These are phyloP conservation scores for Trichoderma sp. DNA, from an alignment of 2,329 filamentous ascomycete species.

Conservation along the genomic window DNA sequence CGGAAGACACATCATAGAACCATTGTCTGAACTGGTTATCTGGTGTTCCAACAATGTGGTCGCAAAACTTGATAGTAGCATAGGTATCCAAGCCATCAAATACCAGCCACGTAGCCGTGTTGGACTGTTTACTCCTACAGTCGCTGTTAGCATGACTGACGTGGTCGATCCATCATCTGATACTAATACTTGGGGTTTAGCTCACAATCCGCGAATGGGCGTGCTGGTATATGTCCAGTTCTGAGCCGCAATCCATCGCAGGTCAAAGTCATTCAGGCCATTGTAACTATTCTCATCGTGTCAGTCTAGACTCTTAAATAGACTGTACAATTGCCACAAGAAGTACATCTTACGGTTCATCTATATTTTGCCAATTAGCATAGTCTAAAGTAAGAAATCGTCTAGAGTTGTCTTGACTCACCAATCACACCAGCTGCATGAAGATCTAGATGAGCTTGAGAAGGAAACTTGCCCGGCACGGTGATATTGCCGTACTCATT, in stretches of 20 bases:
- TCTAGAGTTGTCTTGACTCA: neutral
- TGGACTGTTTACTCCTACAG: constrained; percentile 24
- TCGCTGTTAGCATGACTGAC: constrained; percentile 12
- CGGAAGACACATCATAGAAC: constrained; percentile 52
- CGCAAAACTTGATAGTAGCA: constrained; percentile 53
- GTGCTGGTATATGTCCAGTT: constrained; percentile 61
- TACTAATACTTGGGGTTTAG: neutral
- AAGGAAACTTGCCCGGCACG: constrained; percentile 53
- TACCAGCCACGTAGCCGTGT: constrained; percentile 48
- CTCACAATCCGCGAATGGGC: constrained; percentile 40
- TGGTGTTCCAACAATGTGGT: constrained; percentile 50
- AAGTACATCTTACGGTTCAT: constrained; percentile 33
- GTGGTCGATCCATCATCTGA: neutral
- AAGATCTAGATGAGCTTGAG: constrained; percentile 58
- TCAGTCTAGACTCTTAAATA: neutral
- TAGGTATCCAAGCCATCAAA: constrained; percentile 64
- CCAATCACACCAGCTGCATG: constrained; percentile 50
- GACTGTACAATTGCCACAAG: neutral
- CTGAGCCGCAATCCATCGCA: constrained; percentile 51
- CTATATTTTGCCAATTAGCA: neutral
- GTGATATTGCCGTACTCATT: constrained; percentile 22
- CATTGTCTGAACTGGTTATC: constrained; percentile 64
- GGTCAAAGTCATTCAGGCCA: constrained; percentile 57
- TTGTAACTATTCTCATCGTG: constrained; percentile 38
- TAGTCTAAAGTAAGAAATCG: neutral